phyloP scores from a whole-genome alignment of 352 stramenopile genomes.

The Aphanomyces stellatus region DNA sequence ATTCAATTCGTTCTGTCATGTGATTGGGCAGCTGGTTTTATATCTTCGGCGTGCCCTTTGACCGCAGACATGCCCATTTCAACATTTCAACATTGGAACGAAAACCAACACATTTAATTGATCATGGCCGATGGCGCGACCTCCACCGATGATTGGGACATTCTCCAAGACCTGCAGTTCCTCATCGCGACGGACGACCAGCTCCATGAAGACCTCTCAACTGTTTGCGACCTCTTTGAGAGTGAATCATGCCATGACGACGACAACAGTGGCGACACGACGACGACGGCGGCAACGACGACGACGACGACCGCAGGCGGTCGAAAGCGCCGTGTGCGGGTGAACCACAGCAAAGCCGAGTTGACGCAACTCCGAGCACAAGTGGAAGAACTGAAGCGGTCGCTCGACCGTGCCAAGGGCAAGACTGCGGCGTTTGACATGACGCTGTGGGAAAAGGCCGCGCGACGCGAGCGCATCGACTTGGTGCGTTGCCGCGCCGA shows the following conservation, averaged over 20 bases:
- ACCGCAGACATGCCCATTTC: too few relatives aligned
- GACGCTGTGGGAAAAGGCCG: neutral
- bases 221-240: neutral
- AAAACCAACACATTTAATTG: too few relatives aligned
- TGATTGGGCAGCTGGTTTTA: too few relatives aligned
- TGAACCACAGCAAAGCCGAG: neutral
- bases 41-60: too few relatives aligned
- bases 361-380: neutral
- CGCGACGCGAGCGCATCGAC: neutral
- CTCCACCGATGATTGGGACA: neutral
- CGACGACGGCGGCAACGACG: neutral
- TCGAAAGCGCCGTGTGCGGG: neutral
- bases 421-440: neutral
- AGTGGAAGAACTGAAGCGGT: neutral
- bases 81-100: too few relatives aligned
- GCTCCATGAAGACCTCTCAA: neutral
- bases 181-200: slow-evolving; percentile 1
- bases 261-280: too few relatives aligned
- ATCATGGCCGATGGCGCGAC: too few relatives aligned
- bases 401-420: neutral
- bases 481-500: neutral
- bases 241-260: neutral
- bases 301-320: neutral
- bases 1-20: too few relatives aligned
- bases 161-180: neutral